phyloP scores from a whole-genome alignment of 129 eudicot genomes.

The Pittosporum tobira region DNA sequence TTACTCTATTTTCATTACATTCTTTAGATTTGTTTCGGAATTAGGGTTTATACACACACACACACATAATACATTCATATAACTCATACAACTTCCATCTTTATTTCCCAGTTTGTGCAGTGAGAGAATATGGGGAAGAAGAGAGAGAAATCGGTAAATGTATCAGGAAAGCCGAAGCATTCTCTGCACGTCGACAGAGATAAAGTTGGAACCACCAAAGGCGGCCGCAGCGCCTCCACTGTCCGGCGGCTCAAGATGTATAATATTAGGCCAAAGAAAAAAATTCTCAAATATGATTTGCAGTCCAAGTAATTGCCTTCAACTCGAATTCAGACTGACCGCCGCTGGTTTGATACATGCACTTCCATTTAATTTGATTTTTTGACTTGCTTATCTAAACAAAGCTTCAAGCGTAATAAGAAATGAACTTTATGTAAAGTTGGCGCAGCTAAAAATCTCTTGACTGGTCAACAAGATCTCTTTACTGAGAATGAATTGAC shows the following conservation, averaged over 20 bases:
- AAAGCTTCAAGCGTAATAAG: no score
- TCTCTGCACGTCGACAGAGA: conserved; percentile 69
- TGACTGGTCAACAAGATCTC: conserved; percentile 8
- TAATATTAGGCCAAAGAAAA: conserved; percentile 65
- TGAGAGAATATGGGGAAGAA: conserved; percentile 47
- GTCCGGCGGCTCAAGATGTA: conserved; percentile 98
- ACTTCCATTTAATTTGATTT: no score
- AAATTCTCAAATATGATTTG: conserved; percentile 42
- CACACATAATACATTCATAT: no score
- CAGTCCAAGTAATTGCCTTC: conserved; percentile 68
- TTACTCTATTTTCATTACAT: no score
- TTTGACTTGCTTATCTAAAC: no score
- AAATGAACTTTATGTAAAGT: no score
- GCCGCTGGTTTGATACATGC: conserved; percentile 72
- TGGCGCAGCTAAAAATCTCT: conserved; percentile 4
- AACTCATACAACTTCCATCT: no score
- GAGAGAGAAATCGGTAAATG: conserved; percentile 68
- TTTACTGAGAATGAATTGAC: conserved; percentile 9
- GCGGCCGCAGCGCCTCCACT: conserved; percentile 73
- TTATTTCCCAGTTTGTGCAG: no score
- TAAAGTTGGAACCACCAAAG: conserved; percentile 32
- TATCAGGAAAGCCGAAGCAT: conserved; percentile 89
- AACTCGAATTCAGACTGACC: conserved; percentile 81
- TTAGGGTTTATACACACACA: no score
- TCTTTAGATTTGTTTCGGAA: no score